Evolutionary conservation across 2,329 filamentous ascomycete genomes (phyloP), one percentile per base, ranked within the genome.

Genomic region (Tolypocladium album): DNA sequence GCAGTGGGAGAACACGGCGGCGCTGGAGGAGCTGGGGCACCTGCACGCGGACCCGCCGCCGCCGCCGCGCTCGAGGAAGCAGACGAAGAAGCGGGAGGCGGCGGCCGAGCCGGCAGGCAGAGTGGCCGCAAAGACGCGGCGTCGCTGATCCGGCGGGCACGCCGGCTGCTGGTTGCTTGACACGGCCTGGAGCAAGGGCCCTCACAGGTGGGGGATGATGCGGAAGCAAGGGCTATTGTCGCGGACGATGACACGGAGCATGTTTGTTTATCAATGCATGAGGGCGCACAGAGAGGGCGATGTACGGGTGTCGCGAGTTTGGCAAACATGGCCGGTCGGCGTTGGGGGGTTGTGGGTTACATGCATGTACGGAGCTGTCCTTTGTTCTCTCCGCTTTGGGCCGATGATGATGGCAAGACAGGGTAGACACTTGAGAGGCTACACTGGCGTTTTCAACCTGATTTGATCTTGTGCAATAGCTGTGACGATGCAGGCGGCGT

Each of bases 1-100:
- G 58, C 71, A 72, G 53, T 85, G 82, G 81, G 71, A 79, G 66
- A 86, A 86, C 63, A 81, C 78, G 31, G 83, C 79, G 69, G 82
- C 81, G 7, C 65, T 83, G 43, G 80, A 84, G 36, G 80, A 84
- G 61, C 66, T 83, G 22, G 83, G 83, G 0, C 82, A 85, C 61
- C 69, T 85, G 42, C 83, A 86, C 68, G 81, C 79, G 62, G 75
- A 83, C 61, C 76, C 79, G 38, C 80, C 81, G 9, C 80, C 81
- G 45, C 80, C 79, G 1, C 78, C 78, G 5, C 74, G 80, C 62
- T 67, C 75, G 27, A 75, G 76, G 64, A 85, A 84, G 71, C 76
- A 78, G 63, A 76, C 73, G 20, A 78, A 76, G 68, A 84, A 82
- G 70, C 76, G 80, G 59, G 79, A 80, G 67, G 77, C 75, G 36